These are phyloP conservation scores for Daldinia concentrica DNA, from an alignment of 495 filamentous ascomycete genomes.

Conservation along the genomic window DNA sequence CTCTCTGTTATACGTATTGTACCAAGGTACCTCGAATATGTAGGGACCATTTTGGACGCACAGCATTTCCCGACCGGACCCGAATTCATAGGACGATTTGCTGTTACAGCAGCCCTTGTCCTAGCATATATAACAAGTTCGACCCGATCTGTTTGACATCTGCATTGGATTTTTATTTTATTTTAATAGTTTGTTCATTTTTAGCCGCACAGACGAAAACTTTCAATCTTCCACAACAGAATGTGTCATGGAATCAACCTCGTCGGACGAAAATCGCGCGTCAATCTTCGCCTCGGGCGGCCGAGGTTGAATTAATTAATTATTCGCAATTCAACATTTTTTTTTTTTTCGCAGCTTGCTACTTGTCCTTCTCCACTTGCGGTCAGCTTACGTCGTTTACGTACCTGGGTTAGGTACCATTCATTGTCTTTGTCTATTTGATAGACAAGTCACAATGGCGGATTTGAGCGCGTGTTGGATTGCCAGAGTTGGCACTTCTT, in stretches of 20 bases:
- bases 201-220: no score
- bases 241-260: neutral
- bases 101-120: neutral
- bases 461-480: conserved; percentile 28
- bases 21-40: neutral
- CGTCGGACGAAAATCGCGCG: neutral
- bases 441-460: conserved; percentile 27
- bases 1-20: neutral
- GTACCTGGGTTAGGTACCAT: neutral
- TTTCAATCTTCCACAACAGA: no score
- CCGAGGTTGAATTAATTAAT: neutral
- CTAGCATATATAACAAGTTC: neutral
- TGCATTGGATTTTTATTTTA: neutral
- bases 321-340: neutral
- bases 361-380: neutral
- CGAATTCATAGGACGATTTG: neutral
- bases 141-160: neutral
- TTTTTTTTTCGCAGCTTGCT: neutral
- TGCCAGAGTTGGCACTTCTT: conserved; percentile 21
- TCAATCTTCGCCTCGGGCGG: neutral
- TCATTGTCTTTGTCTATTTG: neutral
- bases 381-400: neutral
- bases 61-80: neutral
- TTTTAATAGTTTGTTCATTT: neutral
- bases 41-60: neutral